Base-by-base conservation (phyloP, 495 filamentous ascomycete genomes). In the Xylaria curta region DNA sequence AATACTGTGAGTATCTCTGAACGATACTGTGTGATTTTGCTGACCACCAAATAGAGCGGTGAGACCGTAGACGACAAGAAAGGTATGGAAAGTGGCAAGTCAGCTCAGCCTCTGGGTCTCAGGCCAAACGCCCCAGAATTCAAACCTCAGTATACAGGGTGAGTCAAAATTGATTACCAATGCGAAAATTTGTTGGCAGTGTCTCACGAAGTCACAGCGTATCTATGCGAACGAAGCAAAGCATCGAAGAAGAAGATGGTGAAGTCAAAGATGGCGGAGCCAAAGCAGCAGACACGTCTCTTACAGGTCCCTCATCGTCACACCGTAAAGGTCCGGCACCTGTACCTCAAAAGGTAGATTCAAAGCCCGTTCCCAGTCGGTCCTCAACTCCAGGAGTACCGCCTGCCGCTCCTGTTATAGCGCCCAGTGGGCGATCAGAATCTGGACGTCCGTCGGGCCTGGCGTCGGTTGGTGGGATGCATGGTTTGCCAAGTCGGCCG, bases 241-340 rank as follows among this genome's bases (percentile, higher is more conserved):
- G 80, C 59, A 69, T 78, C 12, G 92, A 94, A 75, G 91, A 91
- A 62, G 92, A 94, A 77, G 92, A 94, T 81, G 92, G 92, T 31
- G 92, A 95, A 75, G 91, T 94, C 42, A 90, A 92, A 74, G 91
- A 94, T 80, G 85, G 84, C 15, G 91, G 70, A 33, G 44, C 49
- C 17, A 76, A 75, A 49, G 49, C 71, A 64, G 73, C 69, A 42
- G 75, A 73, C 36, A 12, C 49, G 13, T 61, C 53, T 15, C n/a
- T 68, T n/a, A 26, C 69, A 26, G 67, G 61, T 38, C 67, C 70
- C 42, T 51, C 60, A 28, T 63, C 63, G 8, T 49, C 74, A 17
- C 68, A 59, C 28, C 74, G 28, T 31, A 73, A 75, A 60, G 69
- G 69, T 31, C 69, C 74, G 12, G 19, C 68, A 24, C 24, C 67